Conservation (phyloP, 1,284 basidiomycete species). For the Heterobasidion annosum region DNA sequence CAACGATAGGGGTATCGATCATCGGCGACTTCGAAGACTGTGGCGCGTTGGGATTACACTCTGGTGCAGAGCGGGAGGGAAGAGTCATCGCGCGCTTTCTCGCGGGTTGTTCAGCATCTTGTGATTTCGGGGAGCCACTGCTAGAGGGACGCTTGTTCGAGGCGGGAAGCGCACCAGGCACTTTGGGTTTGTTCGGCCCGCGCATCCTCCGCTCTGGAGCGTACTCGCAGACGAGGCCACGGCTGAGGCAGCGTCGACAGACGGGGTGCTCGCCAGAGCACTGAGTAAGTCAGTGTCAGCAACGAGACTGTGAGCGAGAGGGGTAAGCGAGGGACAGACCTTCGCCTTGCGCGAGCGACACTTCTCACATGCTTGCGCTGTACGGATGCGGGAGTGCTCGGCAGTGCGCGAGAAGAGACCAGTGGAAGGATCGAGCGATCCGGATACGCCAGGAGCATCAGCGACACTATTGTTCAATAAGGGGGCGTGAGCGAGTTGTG, state of each 20-base stretch:
- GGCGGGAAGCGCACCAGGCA: not conserved
- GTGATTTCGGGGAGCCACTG: not conserved
- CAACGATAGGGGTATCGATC: not conserved
- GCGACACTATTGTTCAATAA: not conserved
- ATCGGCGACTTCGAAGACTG: not conserved
- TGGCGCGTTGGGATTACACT: not conserved
- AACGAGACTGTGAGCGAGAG: not conserved
- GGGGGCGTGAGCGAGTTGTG: not conserved
- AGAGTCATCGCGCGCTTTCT: conserved; percentile 7
- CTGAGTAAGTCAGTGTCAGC: conserved; percentile 12
- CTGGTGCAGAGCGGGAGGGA: conserved; percentile 3
- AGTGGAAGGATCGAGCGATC: conserved; percentile 48
- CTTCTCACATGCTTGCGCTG: conserved; percentile 33
- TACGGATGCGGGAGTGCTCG: conserved; percentile 46
- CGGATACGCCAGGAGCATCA: conserved; percentile 16
- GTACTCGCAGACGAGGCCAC: conserved; percentile 29
- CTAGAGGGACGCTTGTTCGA: not conserved
- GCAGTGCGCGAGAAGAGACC: conserved; percentile 51
- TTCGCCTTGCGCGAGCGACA: conserved; percentile 35
- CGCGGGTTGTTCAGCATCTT: conserved; percentile 1
- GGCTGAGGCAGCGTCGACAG: conserved; percentile 25
- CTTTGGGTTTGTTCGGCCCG: conserved; percentile 48
- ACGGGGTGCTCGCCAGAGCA: conserved; percentile 29
- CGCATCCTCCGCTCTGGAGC: conserved; percentile 53
- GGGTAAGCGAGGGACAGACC: conserved; percentile 15